Base-by-base conservation (phyloP, 2,329 filamentous ascomycete species). In the Pseudovirgaria hyperparasitica region DNA sequence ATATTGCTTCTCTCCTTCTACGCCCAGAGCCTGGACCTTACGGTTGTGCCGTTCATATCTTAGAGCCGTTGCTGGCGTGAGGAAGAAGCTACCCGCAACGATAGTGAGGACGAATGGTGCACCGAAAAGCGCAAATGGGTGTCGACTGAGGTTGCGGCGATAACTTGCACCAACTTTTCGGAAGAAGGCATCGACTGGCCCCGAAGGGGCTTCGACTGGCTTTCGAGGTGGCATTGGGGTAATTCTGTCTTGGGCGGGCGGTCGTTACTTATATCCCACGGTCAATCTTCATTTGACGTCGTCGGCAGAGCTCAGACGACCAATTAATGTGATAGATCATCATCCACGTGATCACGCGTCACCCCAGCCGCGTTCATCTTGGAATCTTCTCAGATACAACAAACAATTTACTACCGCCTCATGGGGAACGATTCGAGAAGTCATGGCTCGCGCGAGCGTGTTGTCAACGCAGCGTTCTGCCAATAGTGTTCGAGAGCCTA, bases 21-120 rank as follows among this genome's bases (percentile, higher is more conserved):
- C 33, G 72, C n/a, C 80, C 59, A 96, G 56, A 58, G 86, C 80
- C 45, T 80, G 71, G 33, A 94, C 82, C 59, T 82, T 87, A 36
- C 84, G 73, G 52, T 98, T 90, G 48, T 94, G 76, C 36, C 81
- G 74, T 60, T 98, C 90, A 57, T 96, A 98, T 32, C 92, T 72
- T 25, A 98, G 65, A 9, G 92, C 90, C 13, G 92, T 87, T 5
- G 87, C 90, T 2, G 87, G 90, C 0, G 90, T 96, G 25, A 98
- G 69, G 43, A 92, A 80, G 55, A 98, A 98, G 3, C 82, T 92
- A 1, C 85, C 87, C 2, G 78, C 82, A 15, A 98, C 72, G 48
- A 98, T 93, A 32, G 92, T 76, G 30, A 72, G 62, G 39, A 98
- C 70, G 55, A 98, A 98, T 1, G 90, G 92, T 4, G 98, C 67